Base-by-base conservation (phyloP, 305 asterid species). In the Galium porrigens region DNA sequence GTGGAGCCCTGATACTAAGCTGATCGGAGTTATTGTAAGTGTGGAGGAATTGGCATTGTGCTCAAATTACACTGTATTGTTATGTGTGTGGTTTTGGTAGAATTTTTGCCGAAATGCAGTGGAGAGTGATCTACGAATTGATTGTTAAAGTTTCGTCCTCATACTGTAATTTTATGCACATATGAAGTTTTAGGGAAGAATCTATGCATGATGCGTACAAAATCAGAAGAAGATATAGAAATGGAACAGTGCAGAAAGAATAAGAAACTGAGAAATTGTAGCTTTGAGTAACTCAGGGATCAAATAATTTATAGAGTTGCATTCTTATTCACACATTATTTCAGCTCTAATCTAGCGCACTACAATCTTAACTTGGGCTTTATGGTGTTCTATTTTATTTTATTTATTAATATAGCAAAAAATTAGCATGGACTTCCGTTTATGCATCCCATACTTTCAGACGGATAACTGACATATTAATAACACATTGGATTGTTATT, bases 1-100 rank as follows among this genome's bases (percentile, higher is more conserved):
- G 53, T 92, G 99, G 97, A 89, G 94, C 69, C 97, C 94, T 1
- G 97, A 89, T 72, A 77, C 90, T 51, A 92, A 92, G 81, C 87
- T 92, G 81, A 80, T 92, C 60, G 90, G 94, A 44, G 70, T 92
- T 70, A 83, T 92, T 68, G 98, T 92, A 78, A 86, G 98, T 84
- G 55, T 65, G 49, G 67, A 67, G 68, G 72, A 64, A 61, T 18
- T 14, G 32, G 64, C 77, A 48, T 57, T 20, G 25, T 66, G 44
- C 25, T 51, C 27, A 58, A n/a, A 20, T 42, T 61, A 8, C 80
- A 62, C 63, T 61, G 29, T 27, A 46, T 58, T 69, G 41, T 1
- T 39, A 34, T 58, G 2, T 18, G n/a, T 34, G 53, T 44, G 29
- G 30, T 12, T 67, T 29, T 39, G 15, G 17, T 61, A 34, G 1